Base-by-base conservation (phyloP, 2,329 filamentous ascomycete genomes). In the Cytospora schulzeri region DNA sequence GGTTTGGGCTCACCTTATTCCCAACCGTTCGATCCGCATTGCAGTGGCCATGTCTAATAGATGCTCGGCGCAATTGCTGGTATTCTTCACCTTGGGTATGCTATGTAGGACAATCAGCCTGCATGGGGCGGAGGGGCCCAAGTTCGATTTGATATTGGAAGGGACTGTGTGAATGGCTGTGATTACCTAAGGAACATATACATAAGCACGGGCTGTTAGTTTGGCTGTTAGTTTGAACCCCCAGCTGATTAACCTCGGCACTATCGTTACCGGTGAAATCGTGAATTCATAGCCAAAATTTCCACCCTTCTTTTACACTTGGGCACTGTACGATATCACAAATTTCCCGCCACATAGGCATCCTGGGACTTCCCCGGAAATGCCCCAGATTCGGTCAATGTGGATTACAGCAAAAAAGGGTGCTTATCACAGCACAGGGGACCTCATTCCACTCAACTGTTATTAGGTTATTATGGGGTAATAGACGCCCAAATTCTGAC, bases 401-500 rank as follows among this genome's bases (percentile, higher is more conserved):
- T 48, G 45, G 45, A 24, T 24, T 24, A 48, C 19, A 14, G 19
- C 45, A 24, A 4, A 22, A 24, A 12, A 24, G n/a, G 8, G n/a
- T 48, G 9, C 9, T 48, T 48, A 24, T 48, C n/a, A 24, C n/a
- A 24, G 12, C 24, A 48, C n/a, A 24, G n/a, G 45, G 45, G 45
- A 19, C 45, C n/a, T 48, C 45, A 22, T 48, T 9, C 45, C n/a
- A 24, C n/a, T 12, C 22, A 24, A 24, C 12, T 48, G 11, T 48
- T 48, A 54, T 66, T 59, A 65, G 65, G 65, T 66, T 66, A 65
- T 66, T 64, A 66, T 66, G 65, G 65, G 65, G 65, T 66, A 66
- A 66, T 65, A 64, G 54, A 53, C 60, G 50, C 56, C 45, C 48
- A 62, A 56, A 51, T 4, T 51, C 48, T 62, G 60, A 28, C 52